Evolutionary conservation across 306 rosid species (phyloP), one percentile per base, ranked within the genome.

Genomic region (Benincasa hispida): DNA sequence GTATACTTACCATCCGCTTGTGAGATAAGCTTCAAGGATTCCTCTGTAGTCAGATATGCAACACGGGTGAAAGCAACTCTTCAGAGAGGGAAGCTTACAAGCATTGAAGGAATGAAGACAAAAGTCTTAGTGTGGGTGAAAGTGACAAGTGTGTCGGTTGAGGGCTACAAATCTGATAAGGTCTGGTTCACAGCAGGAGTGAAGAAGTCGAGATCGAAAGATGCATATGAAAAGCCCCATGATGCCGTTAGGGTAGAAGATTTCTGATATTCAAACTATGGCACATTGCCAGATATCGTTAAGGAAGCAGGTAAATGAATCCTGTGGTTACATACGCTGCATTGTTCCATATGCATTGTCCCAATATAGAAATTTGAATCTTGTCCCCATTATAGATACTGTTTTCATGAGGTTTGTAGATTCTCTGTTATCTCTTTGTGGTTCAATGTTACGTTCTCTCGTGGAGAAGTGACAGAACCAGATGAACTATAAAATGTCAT

Each of bases 61-160:
- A 88, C 91, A 8, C 76, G 97, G 15, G 95, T 92, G 21, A 94
- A 90, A 86, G 97, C 83, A 18, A 84, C 83, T 77, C 89, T 94
- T 53, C 83, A 88, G 25, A 87, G 91, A 83, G 99, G 99, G 62
- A 90, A 90, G 88, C 90, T 94, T 50, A 84, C 90, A 0, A 85
- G 89, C 5, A 86, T 94, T 34, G 99, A 92, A 74, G 99, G 99
- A 80, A 88, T 92, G 99, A 94, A 94, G 85, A 94, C 97, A 0
- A 92, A 94, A 84, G 96, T 85, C 50, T 83, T 94, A 2, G 96
- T 92, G n/a, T 94, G 98, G 99, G 99, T 90, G 53, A 94, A 89
- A 86, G 90, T 94, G 76, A 94, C 97, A 60, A 82, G 79, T 69
- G 93, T 92, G 79, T 78, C 88, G 22, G 81, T 94, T 25, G 99